Conservation (phyloP, 108 stramenopile genomes). For the Nitzschia palea region DNA sequence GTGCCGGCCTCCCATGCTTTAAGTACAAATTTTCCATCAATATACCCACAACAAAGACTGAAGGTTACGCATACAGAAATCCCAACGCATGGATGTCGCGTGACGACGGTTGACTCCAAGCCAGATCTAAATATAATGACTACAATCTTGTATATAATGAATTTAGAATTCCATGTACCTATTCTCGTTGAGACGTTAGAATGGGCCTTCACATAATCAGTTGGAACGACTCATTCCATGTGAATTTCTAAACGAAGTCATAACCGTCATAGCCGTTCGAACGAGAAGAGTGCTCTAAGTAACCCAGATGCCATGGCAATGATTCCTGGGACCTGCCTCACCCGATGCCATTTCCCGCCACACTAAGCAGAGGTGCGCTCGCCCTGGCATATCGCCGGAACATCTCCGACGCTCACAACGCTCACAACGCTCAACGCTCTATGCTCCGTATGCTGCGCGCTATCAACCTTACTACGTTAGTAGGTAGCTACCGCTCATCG, state of each 20-base stretch:
- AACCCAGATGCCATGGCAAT: neutral
- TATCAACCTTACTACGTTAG: too few relatives aligned
- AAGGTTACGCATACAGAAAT: neutral
- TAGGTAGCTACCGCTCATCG: too few relatives aligned
- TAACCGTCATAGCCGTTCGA: slow-evolving; percentile 6
- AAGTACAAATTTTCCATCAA: neutral
- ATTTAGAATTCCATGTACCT: too few relatives aligned
- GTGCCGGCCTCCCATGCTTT: too few relatives aligned
- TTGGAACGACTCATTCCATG: neutral
- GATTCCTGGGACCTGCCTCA: neutral
- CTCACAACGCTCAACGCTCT: too few relatives aligned
- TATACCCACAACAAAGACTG: neutral
- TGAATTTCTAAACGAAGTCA: neutral
- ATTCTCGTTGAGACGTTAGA: neutral
- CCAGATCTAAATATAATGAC: neutral
- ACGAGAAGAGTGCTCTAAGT: neutral
- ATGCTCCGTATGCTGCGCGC: too few relatives aligned
- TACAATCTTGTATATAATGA: neutral
- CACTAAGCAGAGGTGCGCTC: slow-evolving; percentile 1
- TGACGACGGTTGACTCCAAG: neutral
- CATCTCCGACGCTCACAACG: too few relatives aligned
- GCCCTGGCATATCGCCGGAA: neutral
- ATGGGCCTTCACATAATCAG: neutral
- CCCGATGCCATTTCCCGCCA: neutral
- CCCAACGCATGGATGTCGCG: neutral